Evolutionary conservation across 2,329 filamentous ascomycete genomes (phyloP), one percentile per base, ranked within the genome.

Genomic region (Paecilomyces variotii): DNA sequence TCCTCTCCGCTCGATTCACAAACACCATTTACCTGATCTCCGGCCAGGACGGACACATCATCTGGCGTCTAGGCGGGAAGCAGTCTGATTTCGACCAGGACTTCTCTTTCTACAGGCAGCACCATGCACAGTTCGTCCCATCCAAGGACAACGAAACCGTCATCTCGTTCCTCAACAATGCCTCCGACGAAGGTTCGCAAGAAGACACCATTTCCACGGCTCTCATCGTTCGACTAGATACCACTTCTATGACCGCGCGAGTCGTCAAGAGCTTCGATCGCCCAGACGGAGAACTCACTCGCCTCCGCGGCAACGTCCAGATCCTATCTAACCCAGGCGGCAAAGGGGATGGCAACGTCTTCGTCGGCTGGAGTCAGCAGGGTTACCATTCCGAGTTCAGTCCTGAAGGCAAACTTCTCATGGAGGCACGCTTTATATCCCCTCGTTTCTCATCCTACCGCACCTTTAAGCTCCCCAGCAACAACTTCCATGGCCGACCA

Each of bases 41-140:
- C 1, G 72, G 74, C 1, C 54, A 67, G 6, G 68, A 75, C 53
- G 72, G 74, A 7, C 60, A 62, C 26, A 68, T 77, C 39, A 61
- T 75, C 45, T 78, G 75, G 76, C 67, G 70, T 5, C 68, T 78
- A 2, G 74, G 74, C 19, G 75, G 74, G 3, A 60, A 60, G 12
- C 61, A 65, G 26, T 70, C 67, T 5, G 61, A 72, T 55, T 73
- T 75, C 55, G 52, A 57, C 11, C 62, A 66, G 55, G 67, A 73
- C 53, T 75, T 74, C 57, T 68, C 65, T 6, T 75, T 74, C 60
- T 71, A 70, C 12, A 69, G 68, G 56, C 74, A 76, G 56, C 71
- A 77, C 65, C 70, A 75, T 67, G 67, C 71, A 26, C 67, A 70
- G 62, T 69, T 71, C 55, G 56, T 72, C 51, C 63, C 66, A 30